These are phyloP conservation scores for Annulohypoxylon stygium DNA, from an alignment of 495 filamentous ascomycete species.

Conservation along the genomic window DNA sequence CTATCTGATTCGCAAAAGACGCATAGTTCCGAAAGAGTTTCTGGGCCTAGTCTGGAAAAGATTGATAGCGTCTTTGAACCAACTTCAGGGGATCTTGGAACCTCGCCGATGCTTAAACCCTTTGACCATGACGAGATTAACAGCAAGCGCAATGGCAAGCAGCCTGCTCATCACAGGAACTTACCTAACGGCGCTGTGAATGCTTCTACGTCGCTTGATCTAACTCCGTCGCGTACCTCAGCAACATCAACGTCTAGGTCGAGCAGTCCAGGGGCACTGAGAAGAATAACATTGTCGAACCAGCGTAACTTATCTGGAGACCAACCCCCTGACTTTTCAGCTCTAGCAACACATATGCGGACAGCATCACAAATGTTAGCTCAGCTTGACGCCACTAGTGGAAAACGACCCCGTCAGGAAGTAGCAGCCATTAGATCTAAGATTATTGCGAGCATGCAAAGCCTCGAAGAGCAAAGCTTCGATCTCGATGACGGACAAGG, in stretches of 20 bases:
- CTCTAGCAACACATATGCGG: slow-evolving; percentile 82
- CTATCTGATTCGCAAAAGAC: slow-evolving; percentile 65
- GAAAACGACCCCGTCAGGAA: slow-evolving; percentile 77
- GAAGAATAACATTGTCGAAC: slow-evolving; percentile 64
- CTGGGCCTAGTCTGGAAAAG: slow-evolving; percentile 54
- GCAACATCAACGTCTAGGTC: slow-evolving; percentile 68
- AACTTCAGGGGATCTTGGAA: slow-evolving; percentile 76
- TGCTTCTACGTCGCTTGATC: slow-evolving; percentile 60
- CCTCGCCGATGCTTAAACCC: slow-evolving; percentile 72
- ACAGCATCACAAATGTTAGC: slow-evolving; percentile 84
- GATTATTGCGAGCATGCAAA: slow-evolving; percentile 88
- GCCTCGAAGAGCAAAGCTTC: slow-evolving; percentile 83
- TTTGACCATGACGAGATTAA: slow-evolving; percentile 55
- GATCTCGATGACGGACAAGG: slow-evolving; percentile 69
- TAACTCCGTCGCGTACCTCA: slow-evolving; percentile 71
- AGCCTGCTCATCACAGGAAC: slow-evolving; percentile 52
- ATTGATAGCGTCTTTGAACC: slow-evolving; percentile 84
- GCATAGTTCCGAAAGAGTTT: slow-evolving; percentile 53
- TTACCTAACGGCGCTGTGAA: slow-evolving; percentile 69
- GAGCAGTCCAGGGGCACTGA: slow-evolving; percentile 67
- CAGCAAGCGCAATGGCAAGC: slow-evolving; percentile 42
- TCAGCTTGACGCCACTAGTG: slow-evolving; percentile 77
- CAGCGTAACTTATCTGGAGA: slow-evolving; percentile 57
- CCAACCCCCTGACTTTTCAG: slow-evolving; percentile 78
- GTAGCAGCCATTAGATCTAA: slow-evolving; percentile 80